These are phyloP conservation scores for Sporobolomyces roseus DNA, from an alignment of 768 basidiomycete species.

Conservation along the genomic window DNA sequence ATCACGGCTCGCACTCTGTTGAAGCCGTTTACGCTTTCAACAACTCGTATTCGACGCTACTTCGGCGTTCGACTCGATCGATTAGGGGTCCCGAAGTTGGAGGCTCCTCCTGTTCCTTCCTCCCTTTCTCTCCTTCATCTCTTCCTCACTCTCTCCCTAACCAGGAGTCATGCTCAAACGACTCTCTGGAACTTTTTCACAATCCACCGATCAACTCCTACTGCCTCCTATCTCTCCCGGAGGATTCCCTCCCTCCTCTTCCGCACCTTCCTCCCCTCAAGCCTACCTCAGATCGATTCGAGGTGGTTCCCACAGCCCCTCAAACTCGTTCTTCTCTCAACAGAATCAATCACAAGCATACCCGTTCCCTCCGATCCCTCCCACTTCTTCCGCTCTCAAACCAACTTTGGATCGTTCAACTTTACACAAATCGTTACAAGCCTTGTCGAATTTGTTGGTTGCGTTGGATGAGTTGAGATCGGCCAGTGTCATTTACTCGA, in stretches of 20 bases:
- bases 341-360: no score
- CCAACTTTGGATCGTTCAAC: constrained; percentile 31
- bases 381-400: neutral
- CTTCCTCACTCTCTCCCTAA: neutral
- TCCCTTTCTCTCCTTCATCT: neutral
- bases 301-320: no score
- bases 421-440: constrained; percentile 34
- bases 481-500: neutral
- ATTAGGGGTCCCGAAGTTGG: no score
- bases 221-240: neutral
- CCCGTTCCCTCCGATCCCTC: neutral
- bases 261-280: constrained; percentile 7
- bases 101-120: neutral
- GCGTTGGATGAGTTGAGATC: constrained; percentile 39
- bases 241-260: neutral
- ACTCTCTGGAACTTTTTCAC: constrained; percentile 19
- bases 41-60: no score
- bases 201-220: neutral
- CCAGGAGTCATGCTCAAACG: constrained; percentile 23
- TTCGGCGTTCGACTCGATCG: no score
- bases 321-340: no score
- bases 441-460: constrained; percentile 32
- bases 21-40: no score
- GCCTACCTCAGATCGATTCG: neutral
- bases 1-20: no score